Conservation (phyloP, 768 basidiomycete genomes). For the Tylopilus intermedius region DNA sequence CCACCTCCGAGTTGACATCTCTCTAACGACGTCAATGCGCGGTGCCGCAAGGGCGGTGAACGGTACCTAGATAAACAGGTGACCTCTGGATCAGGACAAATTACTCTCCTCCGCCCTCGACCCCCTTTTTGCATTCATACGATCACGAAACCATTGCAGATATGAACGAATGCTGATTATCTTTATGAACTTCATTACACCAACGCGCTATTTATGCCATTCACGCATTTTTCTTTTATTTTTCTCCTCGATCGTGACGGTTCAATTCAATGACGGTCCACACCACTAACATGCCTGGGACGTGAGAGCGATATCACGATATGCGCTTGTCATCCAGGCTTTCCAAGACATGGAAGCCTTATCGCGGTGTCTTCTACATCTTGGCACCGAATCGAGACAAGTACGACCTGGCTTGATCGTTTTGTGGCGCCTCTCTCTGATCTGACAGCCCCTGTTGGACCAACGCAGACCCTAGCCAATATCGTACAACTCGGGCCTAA, state of each 20-base stretch:
- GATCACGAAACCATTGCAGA: constrained; percentile 7
- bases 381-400: background rate
- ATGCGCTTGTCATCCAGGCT: background rate
- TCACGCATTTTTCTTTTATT: constrained; percentile 2
- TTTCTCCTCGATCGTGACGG: constrained; percentile 1
- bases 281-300: background rate
- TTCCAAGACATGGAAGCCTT: background rate
- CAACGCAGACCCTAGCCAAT: background rate
- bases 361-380: background rate
- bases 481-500: background rate
- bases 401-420: background rate
- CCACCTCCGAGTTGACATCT: background rate
- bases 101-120: background rate
- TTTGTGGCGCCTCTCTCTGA: background rate
- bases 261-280: background rate
- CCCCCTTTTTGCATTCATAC: background rate
- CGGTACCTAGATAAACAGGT: background rate
- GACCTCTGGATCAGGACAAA: background rate
- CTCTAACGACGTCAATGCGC: background rate
- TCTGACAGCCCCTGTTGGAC: background rate
- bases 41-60: background rate
- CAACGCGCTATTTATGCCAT: constrained; percentile 25
- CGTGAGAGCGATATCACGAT: constrained; percentile 9
- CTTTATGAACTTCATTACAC: constrained; percentile 20
- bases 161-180: constrained; percentile 18